Evolutionary conservation across 495 filamentous ascomycete genomes (phyloP).

Genomic region (Cairneyella variabilis): DNA sequence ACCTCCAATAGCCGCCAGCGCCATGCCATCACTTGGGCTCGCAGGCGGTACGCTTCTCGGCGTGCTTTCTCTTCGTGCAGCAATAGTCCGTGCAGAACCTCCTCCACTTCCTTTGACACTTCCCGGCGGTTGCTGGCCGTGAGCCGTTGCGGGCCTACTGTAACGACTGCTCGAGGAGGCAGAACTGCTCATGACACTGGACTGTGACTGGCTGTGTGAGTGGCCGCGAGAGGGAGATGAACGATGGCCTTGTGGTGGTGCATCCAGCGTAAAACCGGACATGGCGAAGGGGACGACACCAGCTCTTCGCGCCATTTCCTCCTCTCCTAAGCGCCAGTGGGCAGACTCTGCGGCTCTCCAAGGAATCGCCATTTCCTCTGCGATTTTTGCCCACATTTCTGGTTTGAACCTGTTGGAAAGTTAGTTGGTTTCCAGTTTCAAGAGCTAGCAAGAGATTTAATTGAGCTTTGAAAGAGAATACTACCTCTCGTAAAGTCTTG

Average conservation of each 20-base stretch:
- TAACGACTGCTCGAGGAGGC: conserved; percentile 19
- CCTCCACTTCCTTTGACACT: conserved; percentile 6
- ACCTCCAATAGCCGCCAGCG: conserved; percentile 30
- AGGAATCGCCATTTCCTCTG: conserved; percentile 91
- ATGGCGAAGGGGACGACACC: conserved; percentile 76
- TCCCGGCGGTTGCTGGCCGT: conserved; percentile 8
- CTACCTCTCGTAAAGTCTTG: conserved; percentile 92
- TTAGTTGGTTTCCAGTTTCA: conserved; percentile 14
- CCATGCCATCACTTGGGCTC: conserved; percentile 29
- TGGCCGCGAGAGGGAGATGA: conserved; percentile 33
- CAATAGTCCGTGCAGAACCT: conserved; percentile 41
- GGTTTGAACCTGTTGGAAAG: conserved; percentile 78
- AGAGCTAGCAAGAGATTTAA: neutral
- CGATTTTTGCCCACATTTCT: conserved; percentile 94
- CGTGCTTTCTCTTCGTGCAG: conserved; percentile 39
- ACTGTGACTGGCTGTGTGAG: conserved; percentile 41
- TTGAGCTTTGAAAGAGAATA: neutral
- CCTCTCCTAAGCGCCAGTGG: conserved; percentile 95
- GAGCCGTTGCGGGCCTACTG: conserved; percentile 14
- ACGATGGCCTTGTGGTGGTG: conserved; percentile 29
- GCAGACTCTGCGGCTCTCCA: conserved; percentile 95
- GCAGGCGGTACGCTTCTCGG: conserved; percentile 31
- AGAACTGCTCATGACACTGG: conserved; percentile 33
- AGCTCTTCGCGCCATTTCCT: conserved; percentile 88
- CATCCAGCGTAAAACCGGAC: conserved; percentile 56